phyloP scores from a whole-genome alignment of 352 stramenopile genomes.

The Phytophthora palmivora region DNA sequence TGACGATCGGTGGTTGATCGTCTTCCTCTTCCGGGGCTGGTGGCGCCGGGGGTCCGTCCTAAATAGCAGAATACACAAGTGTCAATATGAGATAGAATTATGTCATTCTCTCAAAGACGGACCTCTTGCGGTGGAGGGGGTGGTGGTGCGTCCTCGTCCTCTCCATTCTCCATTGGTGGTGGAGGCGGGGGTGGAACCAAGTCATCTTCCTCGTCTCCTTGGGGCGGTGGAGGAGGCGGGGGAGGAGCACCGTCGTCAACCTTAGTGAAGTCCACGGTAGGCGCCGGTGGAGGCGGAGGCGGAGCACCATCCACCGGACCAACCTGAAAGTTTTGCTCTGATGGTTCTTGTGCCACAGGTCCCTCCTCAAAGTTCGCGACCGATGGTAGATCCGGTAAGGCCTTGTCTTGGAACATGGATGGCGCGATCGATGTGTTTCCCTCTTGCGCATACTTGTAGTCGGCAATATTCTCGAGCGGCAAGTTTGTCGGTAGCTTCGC shows the following conservation, averaged over 20 bases:
- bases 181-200: constrained; percentile 51
- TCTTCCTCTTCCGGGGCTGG: constrained; percentile 41
- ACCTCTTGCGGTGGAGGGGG: constrained; percentile 58
- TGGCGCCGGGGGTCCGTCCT: constrained; percentile 44
- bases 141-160: constrained; percentile 57
- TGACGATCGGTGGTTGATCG: constrained; percentile 33
- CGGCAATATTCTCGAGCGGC: constrained; percentile 79
- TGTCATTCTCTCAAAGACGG: background rate
- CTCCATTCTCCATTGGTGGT: constrained; percentile 36
- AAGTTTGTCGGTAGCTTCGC: constrained; percentile 81
- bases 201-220: constrained; percentile 47
- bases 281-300: constrained; percentile 66
- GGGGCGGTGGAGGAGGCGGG: constrained; percentile 53
- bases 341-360: constrained; percentile 67
- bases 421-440: constrained; percentile 76
- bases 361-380: constrained; percentile 73
- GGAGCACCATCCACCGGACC: constrained; percentile 70
- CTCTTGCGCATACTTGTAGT: constrained; percentile 82
- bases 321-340: constrained; percentile 61
- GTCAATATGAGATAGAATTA: background rate
- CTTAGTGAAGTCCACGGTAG: constrained; percentile 64
- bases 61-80: constrained; percentile 2
- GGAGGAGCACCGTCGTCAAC: constrained; percentile 55
- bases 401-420: constrained; percentile 86
- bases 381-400: constrained; percentile 69